Evolutionary conservation across 2,329 filamentous ascomycete species (phyloP), one percentile per base, ranked within the genome.

Genomic region (Penicillium sp.): DNA sequence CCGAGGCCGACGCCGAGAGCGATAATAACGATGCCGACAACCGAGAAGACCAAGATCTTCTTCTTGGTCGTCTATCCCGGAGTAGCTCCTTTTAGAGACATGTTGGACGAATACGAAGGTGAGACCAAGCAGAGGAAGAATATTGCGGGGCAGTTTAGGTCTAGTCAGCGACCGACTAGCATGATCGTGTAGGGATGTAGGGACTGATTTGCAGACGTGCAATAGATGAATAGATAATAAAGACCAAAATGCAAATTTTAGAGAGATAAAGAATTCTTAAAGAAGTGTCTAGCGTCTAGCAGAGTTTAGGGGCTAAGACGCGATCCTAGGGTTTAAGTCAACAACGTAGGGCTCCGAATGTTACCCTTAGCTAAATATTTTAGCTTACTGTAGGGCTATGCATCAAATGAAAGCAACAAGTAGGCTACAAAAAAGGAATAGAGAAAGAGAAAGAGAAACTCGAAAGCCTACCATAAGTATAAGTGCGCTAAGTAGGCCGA

Each of bases 1-100:
- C 80, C 80, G 3, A 84, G 69, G 3, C 80, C 82, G 15, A 84
- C 65, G 0, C 72, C 78, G 7, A 83, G 65, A 0, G 65, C 77
- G 33, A 81, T 52, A 41, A 75, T 61, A n/a, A 64, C n/a, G 2
- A 68, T 20, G 8, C 55, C 46, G 13, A 64, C 40, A 0, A 51
- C 42, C 7, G 53, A 52, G 15, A 64, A 45, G 27, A 70, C 43
- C 4, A 70, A 42, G 31, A 65, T 49, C 49, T 68, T 69, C 53
- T 68, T 70, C 55, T 63, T 69, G n/a, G 56, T 49, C 0, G 63
- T 59, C 65, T 65, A 67, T 18, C 60, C 45, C 46, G 33, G 58
- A 61, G 55, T 58, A 61, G 44, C 63, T 5, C 53, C 43, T 53
- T 59, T 65, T 47, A 42, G 52, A 35, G 58, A 28, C 40, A 47